Conservation (phyloP, 225 moss, liverwort and hornwort genomes). For the Asterella californica region DNA sequence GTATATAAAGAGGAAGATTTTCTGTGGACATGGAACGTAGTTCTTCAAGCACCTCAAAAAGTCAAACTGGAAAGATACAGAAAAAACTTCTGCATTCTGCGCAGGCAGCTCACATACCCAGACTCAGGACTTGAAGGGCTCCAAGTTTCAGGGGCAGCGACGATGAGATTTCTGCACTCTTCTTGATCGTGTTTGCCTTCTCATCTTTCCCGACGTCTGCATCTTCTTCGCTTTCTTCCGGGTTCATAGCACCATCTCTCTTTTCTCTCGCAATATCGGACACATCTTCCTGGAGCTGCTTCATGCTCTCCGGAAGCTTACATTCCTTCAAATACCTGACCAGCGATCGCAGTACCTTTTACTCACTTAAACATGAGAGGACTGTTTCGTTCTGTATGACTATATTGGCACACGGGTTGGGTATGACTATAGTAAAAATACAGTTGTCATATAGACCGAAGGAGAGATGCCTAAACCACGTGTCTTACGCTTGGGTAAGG, state of each 20-base stretch:
- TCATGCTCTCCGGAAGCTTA: slow-evolving; percentile 90
- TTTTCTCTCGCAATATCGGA: slow-evolving; percentile 65
- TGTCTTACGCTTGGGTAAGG: no score
- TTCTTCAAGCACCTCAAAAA: no score
- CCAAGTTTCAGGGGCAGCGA: slow-evolving; percentile 73
- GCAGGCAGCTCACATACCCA: slow-evolving; percentile 39
- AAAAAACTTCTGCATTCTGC: not conserved
- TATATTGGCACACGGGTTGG: no score
- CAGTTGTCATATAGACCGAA: not conserved
- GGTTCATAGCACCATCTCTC: slow-evolving; percentile 35
- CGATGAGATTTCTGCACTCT: slow-evolving; percentile 38
- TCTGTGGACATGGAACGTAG: no score
- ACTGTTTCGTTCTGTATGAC: no score
- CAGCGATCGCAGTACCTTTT: not conserved
- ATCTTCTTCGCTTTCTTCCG: slow-evolving; percentile 63
- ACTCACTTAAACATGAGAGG: not conserved
- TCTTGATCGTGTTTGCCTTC: slow-evolving; percentile 43
- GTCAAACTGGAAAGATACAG: not conserved
- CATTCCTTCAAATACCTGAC: slow-evolving; percentile 76
- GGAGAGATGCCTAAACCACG: not conserved
- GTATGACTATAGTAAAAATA: no score
- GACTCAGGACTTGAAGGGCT: slow-evolving; percentile 48
- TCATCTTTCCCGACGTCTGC: slow-evolving; percentile 42
- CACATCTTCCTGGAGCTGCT: slow-evolving; percentile 70
- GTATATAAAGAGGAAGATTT: no score